Base-by-base conservation (phyloP, 306 rosid genomes). In the Cucurbita moschata region DNA sequence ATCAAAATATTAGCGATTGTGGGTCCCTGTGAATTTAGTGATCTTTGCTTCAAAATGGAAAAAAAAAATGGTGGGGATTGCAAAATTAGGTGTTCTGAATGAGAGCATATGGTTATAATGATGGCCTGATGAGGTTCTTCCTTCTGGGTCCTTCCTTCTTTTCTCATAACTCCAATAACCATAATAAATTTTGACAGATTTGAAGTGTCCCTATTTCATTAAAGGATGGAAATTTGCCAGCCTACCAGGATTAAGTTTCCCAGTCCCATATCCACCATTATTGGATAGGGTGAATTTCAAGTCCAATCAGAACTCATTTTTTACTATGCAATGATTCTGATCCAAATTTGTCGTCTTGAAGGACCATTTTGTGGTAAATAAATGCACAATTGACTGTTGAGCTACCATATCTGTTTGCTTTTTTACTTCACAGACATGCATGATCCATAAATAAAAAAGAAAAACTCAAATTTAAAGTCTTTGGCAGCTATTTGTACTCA, bases 181-280 rank as follows among this genome's bases (percentile, higher is more conserved):
- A 49, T 50, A 69, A 49, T 69, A 69, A 69, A 69, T 69, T 69
- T 69, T 69, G 74, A 69, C 74, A 69, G 74, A 47, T 69, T 69
- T 3, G 1, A 23, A 69, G 74, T 69, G 74, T 49, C 74, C 74
- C 74, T 58, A 69, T 23, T 13, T 58, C 74, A 69, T 69, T 69
- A 69, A 69, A 69, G 50, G 39, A 23, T 15, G 19, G 58, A 49
- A 69, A 26, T 23, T 69, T 69, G 74, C 74, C 74, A 69, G 74
- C 58, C 74, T 12, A 49, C 46, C 74, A 49, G 42, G 60, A 30
- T 69, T 49, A 69, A 49, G 59, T 65, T 6, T 51, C 52, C 26
- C 56, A 65, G 38, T 19, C 73, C 73, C 73, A 68, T 68, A 68
- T 68, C 73, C 73, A 51, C 56, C 54, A 74, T 40, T 73, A 73